Percentiles rank a stretch among this genome's conserved stretches.
Evolutionary conservation across 768 basidiomycete genomes (phyloP).

Genomic region (Phallus indusiatus): DNA sequence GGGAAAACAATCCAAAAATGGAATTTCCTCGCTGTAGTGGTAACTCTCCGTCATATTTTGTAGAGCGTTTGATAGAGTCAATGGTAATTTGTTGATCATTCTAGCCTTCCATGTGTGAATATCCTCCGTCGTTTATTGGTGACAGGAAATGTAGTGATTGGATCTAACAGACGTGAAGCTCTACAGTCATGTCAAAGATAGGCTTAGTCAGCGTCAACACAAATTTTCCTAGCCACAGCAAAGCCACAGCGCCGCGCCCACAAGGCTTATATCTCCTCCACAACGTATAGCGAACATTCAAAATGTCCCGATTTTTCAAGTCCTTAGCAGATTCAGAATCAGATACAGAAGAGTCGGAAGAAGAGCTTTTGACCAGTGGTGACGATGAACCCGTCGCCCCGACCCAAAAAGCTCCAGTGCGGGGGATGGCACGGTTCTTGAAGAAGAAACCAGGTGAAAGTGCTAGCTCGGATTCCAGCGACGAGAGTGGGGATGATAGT

Average conservation of each 20-base stretch:
- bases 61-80: no score
- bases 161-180: no score
- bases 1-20: no score
- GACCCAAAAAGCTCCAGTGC: slow-evolving; percentile 33
- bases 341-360: slow-evolving; percentile 48
- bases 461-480: slow-evolving; percentile 41
- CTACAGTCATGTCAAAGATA: neutral
- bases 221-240: neutral
- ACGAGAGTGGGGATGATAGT: slow-evolving; percentile 45
- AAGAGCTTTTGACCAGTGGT: slow-evolving; percentile 63
- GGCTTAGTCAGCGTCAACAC: neutral
- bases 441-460: slow-evolving; percentile 43
- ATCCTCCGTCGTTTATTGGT: no score
- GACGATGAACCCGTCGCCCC: slow-evolving; percentile 54
- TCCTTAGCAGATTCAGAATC: slow-evolving; percentile 76
- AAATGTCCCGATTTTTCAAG: slow-evolving; percentile 87
- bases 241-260: no score
- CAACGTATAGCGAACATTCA: neutral
- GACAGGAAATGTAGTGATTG: no score
- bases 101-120: no score
- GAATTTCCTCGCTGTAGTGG: no score
- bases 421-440: slow-evolving; percentile 74
- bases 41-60: no score
- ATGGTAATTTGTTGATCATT: no score
- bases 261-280: neutral